Percentiles rank a stretch among this genome's conserved stretches.
These are phyloP conservation scores for Gentiana straminea DNA, from an alignment of 257 asterid species.

Conservation along the genomic window DNA sequence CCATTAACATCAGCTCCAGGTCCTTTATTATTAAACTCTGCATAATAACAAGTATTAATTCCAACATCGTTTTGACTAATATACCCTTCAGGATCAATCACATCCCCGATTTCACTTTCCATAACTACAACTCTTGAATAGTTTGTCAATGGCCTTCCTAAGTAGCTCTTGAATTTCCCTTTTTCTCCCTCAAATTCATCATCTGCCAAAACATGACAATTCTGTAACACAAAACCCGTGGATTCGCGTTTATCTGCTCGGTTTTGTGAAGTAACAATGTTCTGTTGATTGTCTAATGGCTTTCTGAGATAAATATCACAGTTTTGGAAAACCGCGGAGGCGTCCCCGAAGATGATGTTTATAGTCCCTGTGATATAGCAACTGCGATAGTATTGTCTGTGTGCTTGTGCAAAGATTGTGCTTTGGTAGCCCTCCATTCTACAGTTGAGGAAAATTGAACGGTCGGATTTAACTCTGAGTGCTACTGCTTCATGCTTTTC, in stretches of 20 bases:
- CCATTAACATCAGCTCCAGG: conserved; percentile 32
- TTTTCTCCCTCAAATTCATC: conserved; percentile 38
- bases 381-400: conserved; percentile 68
- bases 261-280: conserved; percentile 61
- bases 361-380: conserved; percentile 68
- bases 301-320: conserved; percentile 53
- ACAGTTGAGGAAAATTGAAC: conserved; percentile 53
- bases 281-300: conserved; percentile 51
- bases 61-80: conserved; percentile 28
- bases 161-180: conserved; percentile 42
- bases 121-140: conserved; percentile 57
- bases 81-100: conserved; percentile 61
- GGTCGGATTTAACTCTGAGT: conserved; percentile 65
- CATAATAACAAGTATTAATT: conserved; percentile 42
- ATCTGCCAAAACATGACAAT: conserved; percentile 47
- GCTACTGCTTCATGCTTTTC: conserved; percentile 94
- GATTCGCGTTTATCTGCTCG: conserved; percentile 46
- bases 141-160: conserved; percentile 75
- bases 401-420: conserved; percentile 51
- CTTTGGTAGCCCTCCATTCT: conserved; percentile 75
- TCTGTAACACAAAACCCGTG: conserved; percentile 64
- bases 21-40: conserved; percentile 58
- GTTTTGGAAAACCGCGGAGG: conserved; percentile 62
- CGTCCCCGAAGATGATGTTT: conserved; percentile 75
- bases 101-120: conserved; percentile 65